Base-by-base conservation (phyloP, 345 rosid genomes). In the Salix suchowensis region DNA sequence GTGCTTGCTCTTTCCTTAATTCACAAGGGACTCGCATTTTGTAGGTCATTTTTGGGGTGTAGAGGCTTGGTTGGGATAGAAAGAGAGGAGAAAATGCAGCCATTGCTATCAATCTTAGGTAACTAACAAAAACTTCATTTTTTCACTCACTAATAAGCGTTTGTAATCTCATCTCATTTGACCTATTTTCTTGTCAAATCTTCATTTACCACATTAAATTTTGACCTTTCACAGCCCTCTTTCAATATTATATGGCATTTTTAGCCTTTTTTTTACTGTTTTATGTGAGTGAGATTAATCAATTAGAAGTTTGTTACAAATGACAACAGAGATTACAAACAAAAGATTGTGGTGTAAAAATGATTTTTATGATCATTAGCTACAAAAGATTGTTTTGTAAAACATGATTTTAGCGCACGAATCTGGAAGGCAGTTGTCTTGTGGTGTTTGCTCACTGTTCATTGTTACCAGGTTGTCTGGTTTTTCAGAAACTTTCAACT, bases 1-100 rank as follows among this genome's bases (percentile, higher is more conserved):
- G 98, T 21, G 23, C 76, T 85, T 92, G 94, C 44, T 94, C 95
- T 68, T 76, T 79, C 80, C 85, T 90, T 77, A 91, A 88, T 73
- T 86, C 84, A 74, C 85, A 94, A 0, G 90, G 89, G 21, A 81
- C 82, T 50, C 75, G 36, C 75, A 78, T 74, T 81, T 36, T 85
- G 7, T 44, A 40, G 28, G 82, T 72, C 76, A 52, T 76, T 79
- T 68, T 83, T 18, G 77, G 72, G 3, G 55, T 30, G 36, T 67
- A 70, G 50, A 65, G 65, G 70, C 52, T 32, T 48, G 81, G 79
- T 2, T 66, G 67, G 77, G 67, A 48, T 8, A 77, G 73, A 67
- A 46, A 40, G 32, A 82, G 67, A 48, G 77, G 64, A 62, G 82
- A 75, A 75, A 73, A 28, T 24, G 80, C 71, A 65, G 92, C 87